Evolutionary conservation across 345 rosid genomes (phyloP).

Genomic region (Dovyalis caffra): DNA sequence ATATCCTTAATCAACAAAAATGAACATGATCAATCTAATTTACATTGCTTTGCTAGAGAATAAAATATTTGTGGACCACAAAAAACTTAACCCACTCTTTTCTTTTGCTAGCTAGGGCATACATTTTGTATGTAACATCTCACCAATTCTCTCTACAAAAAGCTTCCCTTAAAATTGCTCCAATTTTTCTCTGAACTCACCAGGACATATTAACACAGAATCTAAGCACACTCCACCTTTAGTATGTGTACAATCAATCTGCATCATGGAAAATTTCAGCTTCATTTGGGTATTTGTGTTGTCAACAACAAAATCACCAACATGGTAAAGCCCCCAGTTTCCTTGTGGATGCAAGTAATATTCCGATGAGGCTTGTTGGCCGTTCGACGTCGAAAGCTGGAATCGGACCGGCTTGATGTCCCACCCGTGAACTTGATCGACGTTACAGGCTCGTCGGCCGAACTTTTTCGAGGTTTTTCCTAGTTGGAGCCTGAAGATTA

Average conservation of each 20-base stretch:
- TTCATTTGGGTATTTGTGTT: neutral
- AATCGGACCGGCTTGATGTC: constrained; percentile 37
- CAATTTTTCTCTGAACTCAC: constrained; percentile 10
- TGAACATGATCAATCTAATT: neutral
- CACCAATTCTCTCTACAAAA: neutral
- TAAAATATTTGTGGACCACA: neutral
- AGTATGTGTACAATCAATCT: constrained; percentile 44
- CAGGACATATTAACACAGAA: constrained; percentile 27
- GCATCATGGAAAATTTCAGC: constrained; percentile 40
- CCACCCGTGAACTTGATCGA: constrained; percentile 44
- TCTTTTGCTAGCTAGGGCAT: neutral
- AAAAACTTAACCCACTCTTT: neutral
- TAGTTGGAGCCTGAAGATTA: constrained; percentile 38
- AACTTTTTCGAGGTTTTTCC: constrained; percentile 29
- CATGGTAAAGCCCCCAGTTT: constrained; percentile 33
- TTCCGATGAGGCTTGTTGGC: constrained; percentile 30
- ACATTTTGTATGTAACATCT: neutral
- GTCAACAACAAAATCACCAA: constrained; percentile 31
- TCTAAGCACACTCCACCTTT: constrained; percentile 42
- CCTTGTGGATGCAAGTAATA: constrained; percentile 23
- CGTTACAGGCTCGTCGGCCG: constrained; percentile 24
- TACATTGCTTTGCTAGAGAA: neutral
- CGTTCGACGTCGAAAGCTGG: constrained; percentile 30
- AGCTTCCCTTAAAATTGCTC: neutral
- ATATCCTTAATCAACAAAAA: neutral